Base-by-base conservation (phyloP, 352 stramenopile genomes). In the Pythium chondricola region DNA sequence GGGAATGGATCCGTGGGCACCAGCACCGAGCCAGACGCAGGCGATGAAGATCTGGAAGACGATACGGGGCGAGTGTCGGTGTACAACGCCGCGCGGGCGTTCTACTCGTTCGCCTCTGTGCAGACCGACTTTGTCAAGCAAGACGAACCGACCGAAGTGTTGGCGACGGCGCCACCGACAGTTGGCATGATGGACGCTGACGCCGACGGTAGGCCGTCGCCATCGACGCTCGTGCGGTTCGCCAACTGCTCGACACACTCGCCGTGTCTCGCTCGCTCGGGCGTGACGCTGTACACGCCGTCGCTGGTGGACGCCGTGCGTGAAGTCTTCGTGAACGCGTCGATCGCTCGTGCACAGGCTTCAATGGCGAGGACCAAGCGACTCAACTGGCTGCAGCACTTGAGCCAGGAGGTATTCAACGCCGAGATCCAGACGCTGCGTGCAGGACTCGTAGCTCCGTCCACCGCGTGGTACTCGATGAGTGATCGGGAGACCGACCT, bases 241-340 rank as follows among this genome's bases (percentile, higher is more conserved):
- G 18, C 14, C 11, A 50, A 54, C 26, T 82, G 73, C 41, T 63
- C 45, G 9, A 3, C 69, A 2, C 17, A 54, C 8, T 22, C 18
- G 10, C 58, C 56, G 21, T 83, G 70, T 41, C 32, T 72, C 7
- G 50, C 71, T 8, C 66, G 69, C 17, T 88, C 76, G 11, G 59
- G 71, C 21, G 69, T 88, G 21, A 88, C 76, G 0, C 69, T 88
- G 44, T 85, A 74, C 45, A 85, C 76, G 1, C 76, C 76, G 0
- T 47, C 58, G 10, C 43, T 88, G 30, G 26, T 33, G 13, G 20
- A 26, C 7, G 45, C 43, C 4, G 43, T 60, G 2, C 2, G 21
- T 13, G 52, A 52, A 8, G 11, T 54, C 16, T 56, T 44, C 17
- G 16, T 2, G 7, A 48, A 16, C 0, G 35, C 17, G 20, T 47